Conservation (phyloP, 176 grass and related monocot genomes). For the Paspalum notatum region DNA sequence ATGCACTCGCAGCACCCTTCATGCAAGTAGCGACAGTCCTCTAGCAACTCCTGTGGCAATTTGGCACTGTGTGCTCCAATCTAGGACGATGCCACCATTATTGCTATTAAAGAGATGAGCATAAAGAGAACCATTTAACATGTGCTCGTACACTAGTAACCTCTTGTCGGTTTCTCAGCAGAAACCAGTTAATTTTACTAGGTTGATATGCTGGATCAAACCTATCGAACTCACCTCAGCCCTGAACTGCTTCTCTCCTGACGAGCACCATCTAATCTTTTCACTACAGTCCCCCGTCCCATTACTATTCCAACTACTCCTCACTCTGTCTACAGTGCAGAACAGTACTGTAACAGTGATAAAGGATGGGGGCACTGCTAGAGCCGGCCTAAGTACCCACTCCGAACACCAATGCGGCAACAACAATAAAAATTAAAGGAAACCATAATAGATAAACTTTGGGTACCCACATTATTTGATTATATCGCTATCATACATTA, state of each 20-base stretch:
- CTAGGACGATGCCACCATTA: not conserved
- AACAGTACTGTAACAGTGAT: too few relatives aligned
- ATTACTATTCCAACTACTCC: too few relatives aligned
- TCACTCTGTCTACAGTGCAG: too few relatives aligned
- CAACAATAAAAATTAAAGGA: too few relatives aligned
- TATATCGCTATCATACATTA: too few relatives aligned
- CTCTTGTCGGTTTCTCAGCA: not conserved
- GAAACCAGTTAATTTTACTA: not conserved
- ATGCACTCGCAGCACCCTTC: conserved; percentile 60
- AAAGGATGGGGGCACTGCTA: too few relatives aligned
- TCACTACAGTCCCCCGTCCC: too few relatives aligned
- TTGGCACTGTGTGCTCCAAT: conserved; percentile 44
- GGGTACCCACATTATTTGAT: too few relatives aligned
- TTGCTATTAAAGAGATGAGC: not conserved
- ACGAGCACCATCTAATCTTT: not conserved
- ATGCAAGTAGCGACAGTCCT: conserved; percentile 65
- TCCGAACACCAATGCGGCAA: too few relatives aligned
- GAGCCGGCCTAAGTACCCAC: too few relatives aligned
- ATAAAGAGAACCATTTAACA: not conserved
- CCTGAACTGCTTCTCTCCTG: not conserved
- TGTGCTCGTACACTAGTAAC: not conserved
- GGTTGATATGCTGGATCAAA: not conserved
- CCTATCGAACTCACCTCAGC: conserved; percentile 4
- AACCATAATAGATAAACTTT: too few relatives aligned
- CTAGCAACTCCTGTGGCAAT: conserved; percentile 53